These are phyloP conservation scores for Colletotrichum sojae DNA, from an alignment of 2,329 filamentous ascomycete species.

Conservation along the genomic window DNA sequence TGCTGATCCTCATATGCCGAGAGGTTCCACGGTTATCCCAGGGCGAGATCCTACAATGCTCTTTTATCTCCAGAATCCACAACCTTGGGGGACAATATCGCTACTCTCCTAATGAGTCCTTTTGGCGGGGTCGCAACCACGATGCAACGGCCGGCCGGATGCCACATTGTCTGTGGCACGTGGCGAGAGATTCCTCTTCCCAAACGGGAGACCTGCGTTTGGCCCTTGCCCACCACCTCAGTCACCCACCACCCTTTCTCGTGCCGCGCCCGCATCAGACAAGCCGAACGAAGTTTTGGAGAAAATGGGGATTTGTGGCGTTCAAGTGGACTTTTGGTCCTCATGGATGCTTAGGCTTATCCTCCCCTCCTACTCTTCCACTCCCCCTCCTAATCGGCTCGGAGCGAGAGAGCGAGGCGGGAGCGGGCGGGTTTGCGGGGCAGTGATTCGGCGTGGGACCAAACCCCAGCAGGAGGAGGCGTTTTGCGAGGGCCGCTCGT, in stretches of 20 bases:
- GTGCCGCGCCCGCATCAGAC: background rate
- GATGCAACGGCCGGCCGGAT: conserved; percentile 2
- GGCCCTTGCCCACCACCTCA: background rate
- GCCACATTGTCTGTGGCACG: conserved; percentile 1
- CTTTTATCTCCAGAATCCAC: background rate
- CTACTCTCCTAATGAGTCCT: background rate
- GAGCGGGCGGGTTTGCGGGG: conserved; percentile 1
- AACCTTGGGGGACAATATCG: background rate
- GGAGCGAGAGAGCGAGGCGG: background rate
- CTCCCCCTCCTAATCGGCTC: background rate
- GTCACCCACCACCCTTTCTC: too few species aligned
- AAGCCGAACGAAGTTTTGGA: background rate
- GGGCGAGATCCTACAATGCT: background rate
- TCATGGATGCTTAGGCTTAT: too few species aligned
- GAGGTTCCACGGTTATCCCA: background rate
- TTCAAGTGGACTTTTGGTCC: too few species aligned
- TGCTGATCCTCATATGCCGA: too few species aligned
- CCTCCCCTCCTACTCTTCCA: too few species aligned
- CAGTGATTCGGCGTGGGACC: conserved; percentile 5
- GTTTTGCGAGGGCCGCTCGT: background rate
- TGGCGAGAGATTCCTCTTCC: background rate
- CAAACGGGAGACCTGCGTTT: background rate
- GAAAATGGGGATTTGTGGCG: background rate
- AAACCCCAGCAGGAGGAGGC: background rate
- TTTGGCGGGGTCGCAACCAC: background rate